Conservation (phyloP, 2,329 filamentous ascomycete species). For the Shiraia bambusicola region DNA sequence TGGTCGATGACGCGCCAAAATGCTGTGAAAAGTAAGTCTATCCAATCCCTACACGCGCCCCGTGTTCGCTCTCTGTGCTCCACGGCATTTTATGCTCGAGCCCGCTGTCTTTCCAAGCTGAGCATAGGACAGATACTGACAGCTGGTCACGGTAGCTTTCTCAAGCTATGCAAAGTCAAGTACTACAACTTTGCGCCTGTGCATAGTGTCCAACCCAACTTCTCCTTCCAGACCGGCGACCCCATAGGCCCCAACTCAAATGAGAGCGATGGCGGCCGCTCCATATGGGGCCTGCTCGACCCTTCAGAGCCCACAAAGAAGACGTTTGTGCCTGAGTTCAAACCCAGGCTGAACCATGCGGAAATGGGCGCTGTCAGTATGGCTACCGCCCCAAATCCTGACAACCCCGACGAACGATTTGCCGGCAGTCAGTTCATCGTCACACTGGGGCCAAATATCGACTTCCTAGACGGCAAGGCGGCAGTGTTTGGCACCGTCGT, state of each 20-base stretch:
- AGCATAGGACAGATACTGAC: slow-evolving; percentile 56
- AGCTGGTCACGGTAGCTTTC: slow-evolving; percentile 65
- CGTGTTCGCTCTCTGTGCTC: slow-evolving; percentile 16
- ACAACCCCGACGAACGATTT: slow-evolving; percentile 77
- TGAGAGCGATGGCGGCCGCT: slow-evolving; percentile 87
- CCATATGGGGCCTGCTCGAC: slow-evolving; percentile 84
- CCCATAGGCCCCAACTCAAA: slow-evolving; percentile 82
- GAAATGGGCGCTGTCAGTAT: slow-evolving; percentile 94
- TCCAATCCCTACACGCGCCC: slow-evolving; percentile 17
- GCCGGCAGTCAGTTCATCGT: slow-evolving; percentile 93
- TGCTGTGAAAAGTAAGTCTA: slow-evolving; percentile 87
- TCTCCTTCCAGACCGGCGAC: slow-evolving; percentile 95
- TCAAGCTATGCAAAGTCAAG: slow-evolving; percentile 98
- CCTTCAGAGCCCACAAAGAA: slow-evolving; percentile 62
- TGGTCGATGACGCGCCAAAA: slow-evolving; percentile 85
- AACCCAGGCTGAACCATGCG: slow-evolving; percentile 82
- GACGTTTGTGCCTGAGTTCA: slow-evolving; percentile 80
- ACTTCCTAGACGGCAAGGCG: slow-evolving; percentile 90
- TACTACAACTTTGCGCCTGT: slow-evolving; percentile 98
- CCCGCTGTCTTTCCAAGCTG: slow-evolving; percentile 50
- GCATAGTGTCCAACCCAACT: slow-evolving; percentile 89
- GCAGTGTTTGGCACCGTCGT: slow-evolving; percentile 94
- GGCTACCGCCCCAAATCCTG: slow-evolving; percentile 79
- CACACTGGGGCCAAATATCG: slow-evolving; percentile 83
- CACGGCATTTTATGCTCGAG: slow-evolving; percentile 22